Evolutionary conservation across 805 yeast genomes (phyloP).

Genomic region (Hemisphaericaspora nanyangensis): DNA sequence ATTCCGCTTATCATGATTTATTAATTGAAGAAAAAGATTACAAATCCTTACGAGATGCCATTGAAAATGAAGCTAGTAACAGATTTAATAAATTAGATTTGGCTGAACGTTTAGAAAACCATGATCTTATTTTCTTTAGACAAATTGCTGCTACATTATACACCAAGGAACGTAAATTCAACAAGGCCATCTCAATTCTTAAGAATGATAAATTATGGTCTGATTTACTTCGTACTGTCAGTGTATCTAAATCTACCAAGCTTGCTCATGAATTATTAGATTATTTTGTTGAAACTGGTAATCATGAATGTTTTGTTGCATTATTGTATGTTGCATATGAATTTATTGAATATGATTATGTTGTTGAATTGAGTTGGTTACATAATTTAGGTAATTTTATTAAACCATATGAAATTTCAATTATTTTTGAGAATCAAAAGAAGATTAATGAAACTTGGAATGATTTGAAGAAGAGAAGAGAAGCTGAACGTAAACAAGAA

Average conservation of each 20-base stretch:
- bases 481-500: constrained; percentile 47
- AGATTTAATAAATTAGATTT: constrained; percentile 89
- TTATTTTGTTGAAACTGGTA: constrained; percentile 95
- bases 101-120: constrained; percentile 90
- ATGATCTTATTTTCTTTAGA: constrained; percentile 86
- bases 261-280: constrained; percentile 85
- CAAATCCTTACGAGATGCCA: constrained; percentile 80
- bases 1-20: constrained; percentile 91
- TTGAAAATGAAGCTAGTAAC: constrained; percentile 74
- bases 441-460: constrained; percentile 60
- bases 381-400: constrained; percentile 77
- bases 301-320: constrained; percentile 92
- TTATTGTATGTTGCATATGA: constrained; percentile 83
- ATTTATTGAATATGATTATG: constrained; percentile 74
- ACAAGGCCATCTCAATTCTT: constrained; percentile 79
- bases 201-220: constrained; percentile 93
- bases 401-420: constrained; percentile 87
- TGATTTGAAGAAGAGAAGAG: constrained; percentile 69
- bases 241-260: constrained; percentile 70
- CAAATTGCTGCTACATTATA: constrained; percentile 93
- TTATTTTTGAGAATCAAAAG: constrained; percentile 74
- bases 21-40: constrained; percentile 96
- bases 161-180: constrained; percentile 92
- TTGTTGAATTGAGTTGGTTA: constrained; percentile 88
- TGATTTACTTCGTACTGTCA: constrained; percentile 90